Evolutionary conservation across 2,329 filamentous ascomycete species (phyloP).

Genomic region (Alternaria burnsii): DNA sequence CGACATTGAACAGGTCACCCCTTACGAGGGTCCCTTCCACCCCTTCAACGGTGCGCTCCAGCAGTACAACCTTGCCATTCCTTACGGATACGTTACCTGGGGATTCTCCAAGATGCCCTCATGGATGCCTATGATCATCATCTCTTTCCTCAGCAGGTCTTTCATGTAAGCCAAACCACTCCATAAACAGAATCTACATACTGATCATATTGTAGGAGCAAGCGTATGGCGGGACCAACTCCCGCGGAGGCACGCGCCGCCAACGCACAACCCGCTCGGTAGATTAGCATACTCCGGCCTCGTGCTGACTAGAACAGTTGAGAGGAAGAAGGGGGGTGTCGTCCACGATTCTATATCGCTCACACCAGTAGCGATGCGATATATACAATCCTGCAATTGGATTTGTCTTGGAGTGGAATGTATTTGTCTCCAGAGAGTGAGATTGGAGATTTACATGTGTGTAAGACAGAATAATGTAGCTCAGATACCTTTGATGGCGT

Average conservation of each 20-base stretch:
- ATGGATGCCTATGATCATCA: constrained; percentile 79
- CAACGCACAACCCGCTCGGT: constrained; percentile 14
- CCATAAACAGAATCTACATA: not conserved
- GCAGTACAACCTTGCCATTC: constrained; percentile 68
- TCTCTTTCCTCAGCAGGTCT: constrained; percentile 76
- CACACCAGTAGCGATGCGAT: constrained; percentile 1
- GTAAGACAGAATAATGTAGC: constrained; percentile 4
- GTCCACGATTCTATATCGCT: constrained; percentile 1
- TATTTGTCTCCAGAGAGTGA: not conserved
- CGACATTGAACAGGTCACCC: constrained; percentile 60
- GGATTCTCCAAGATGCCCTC: constrained; percentile 66
- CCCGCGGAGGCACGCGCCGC: constrained; percentile 10
- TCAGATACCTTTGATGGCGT: constrained; percentile 13
- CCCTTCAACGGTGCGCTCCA: constrained; percentile 75
- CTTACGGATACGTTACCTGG: constrained; percentile 74
- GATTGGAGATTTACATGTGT: not conserved
- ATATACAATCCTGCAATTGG: constrained; percentile 26
- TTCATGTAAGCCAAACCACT: constrained; percentile 70
- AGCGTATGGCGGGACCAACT: constrained; percentile 21
- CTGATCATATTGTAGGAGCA: constrained; percentile 16
- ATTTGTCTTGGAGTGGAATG: constrained; percentile 6
- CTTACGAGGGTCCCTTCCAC: constrained; percentile 75
- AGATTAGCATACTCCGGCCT: not conserved
- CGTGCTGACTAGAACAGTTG: not conserved
- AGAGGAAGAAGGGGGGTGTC: not conserved